phyloP scores from a whole-genome alignment of 2,329 filamentous ascomycete genomes.

The Beauveria varroae region DNA sequence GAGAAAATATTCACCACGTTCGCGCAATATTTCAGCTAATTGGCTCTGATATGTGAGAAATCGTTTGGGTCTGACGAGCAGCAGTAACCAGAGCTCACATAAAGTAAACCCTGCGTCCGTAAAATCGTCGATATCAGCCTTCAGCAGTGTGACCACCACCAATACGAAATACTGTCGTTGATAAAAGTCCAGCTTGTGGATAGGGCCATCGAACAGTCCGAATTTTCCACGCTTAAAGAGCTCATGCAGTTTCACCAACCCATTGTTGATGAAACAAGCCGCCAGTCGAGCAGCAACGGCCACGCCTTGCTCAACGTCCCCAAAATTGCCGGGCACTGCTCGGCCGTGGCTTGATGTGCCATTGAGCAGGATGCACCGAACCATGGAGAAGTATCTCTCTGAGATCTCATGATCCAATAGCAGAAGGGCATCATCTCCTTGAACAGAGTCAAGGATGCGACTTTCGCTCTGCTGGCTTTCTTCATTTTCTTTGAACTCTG shows the following conservation, averaged over 20 bases:
- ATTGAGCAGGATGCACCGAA: slow-evolving; percentile 29
- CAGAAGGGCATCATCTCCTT: slow-evolving; percentile 38
- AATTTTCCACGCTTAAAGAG: slow-evolving; percentile 42
- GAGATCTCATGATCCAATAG: slow-evolving; percentile 43
- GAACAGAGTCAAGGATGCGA: slow-evolving; percentile 30
- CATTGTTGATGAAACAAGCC: slow-evolving; percentile 35
- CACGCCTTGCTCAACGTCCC: slow-evolving; percentile 38
- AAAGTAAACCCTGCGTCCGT: slow-evolving; percentile 36
- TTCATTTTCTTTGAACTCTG: slow-evolving; percentile 31
- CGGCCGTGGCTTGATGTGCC: background rate
- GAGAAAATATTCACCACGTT: slow-evolving; percentile 35
- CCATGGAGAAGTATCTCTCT: slow-evolving; percentile 39
- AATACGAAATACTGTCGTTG: slow-evolving; percentile 41
- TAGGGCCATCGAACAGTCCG: slow-evolving; percentile 38
- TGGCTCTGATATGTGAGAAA: slow-evolving; percentile 41
- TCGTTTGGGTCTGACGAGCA: slow-evolving; percentile 41
- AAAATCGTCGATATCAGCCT: slow-evolving; percentile 39
- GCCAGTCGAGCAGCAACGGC: slow-evolving; percentile 39
- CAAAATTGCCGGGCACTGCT: slow-evolving; percentile 17
- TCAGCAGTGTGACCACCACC: slow-evolving; percentile 44
- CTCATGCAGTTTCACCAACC: slow-evolving; percentile 35
- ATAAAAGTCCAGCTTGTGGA: slow-evolving; percentile 30
- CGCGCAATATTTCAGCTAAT: slow-evolving; percentile 39
- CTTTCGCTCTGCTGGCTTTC: slow-evolving; percentile 32
- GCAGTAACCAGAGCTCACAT: slow-evolving; percentile 45